Percentiles rank a stretch among this genome's conserved stretches.
These are phyloP conservation scores for Colletotrichum scovillei DNA, from an alignment of 2,329 filamentous ascomycete species.

Conservation along the genomic window DNA sequence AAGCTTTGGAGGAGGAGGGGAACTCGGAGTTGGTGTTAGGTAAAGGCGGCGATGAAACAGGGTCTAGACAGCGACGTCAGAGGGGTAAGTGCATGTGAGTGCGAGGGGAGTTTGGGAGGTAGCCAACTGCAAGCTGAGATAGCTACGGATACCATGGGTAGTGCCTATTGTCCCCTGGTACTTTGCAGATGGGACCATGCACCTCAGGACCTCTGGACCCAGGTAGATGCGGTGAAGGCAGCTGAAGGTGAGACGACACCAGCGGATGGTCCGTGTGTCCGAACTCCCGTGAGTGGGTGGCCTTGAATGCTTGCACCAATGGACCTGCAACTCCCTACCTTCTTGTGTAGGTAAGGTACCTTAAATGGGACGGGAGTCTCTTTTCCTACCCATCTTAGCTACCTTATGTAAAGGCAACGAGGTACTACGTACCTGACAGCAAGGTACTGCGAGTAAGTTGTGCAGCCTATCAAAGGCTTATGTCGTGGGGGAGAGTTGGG, in stretches of 20 bases:
- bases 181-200: background rate
- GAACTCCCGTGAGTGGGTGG: conserved; percentile 23
- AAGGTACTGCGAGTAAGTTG: background rate
- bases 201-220: background rate
- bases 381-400: background rate
- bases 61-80: conserved; percentile 31
- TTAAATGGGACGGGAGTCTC: background rate
- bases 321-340: too few relatives aligned
- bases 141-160: too few relatives aligned
- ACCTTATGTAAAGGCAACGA: too few relatives aligned
- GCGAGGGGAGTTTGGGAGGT: conserved; percentile 14
- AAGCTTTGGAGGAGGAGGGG: conserved; percentile 31
- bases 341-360: too few relatives aligned
- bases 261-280: conserved; percentile 29
- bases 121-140: background rate
- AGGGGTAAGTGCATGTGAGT: conserved; percentile 23
- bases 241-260: conserved; percentile 22
- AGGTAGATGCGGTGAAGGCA: conserved; percentile 19
- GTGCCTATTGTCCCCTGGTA: background rate
- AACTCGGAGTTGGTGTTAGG: conserved; percentile 19
- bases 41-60: conserved; percentile 24
- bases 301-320: background rate
- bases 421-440: too few relatives aligned
- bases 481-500: background rate
- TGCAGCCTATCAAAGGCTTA: background rate